Evolutionary conservation across 1,139 yeast species (phyloP).

Genomic region (Kurtzmaniella natalensis): DNA sequence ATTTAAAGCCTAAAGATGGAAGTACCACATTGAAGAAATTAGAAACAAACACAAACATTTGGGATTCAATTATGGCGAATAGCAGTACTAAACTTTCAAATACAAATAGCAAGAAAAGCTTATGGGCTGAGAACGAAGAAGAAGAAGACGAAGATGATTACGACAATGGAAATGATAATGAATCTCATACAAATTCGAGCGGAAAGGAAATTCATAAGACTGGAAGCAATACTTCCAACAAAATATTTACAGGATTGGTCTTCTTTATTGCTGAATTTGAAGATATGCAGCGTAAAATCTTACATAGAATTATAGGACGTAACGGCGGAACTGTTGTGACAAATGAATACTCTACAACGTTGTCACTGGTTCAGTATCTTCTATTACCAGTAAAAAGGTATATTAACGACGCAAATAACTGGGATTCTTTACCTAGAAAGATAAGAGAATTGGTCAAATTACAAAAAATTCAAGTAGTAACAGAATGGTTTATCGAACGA

Average conservation of each 20-base stretch:
- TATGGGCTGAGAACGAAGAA: conserved; percentile 26
- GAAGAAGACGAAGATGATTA: conserved; percentile 11
- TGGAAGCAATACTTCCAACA: too few species aligned
- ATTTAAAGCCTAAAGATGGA: too few species aligned
- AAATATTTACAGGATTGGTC: conserved; percentile 25
- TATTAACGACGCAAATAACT: too few species aligned
- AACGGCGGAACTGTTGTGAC: conserved; percentile 38
- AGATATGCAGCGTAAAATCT: conserved; percentile 24
- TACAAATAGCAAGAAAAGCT: conserved; percentile 13
- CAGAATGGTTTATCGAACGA: conserved; percentile 88
- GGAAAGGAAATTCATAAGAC: too few species aligned
- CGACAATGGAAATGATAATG: too few species aligned
- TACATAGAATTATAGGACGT: conserved; percentile 33
- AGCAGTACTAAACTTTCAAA: conserved; percentile 16
- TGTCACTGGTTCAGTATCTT: too few species aligned
- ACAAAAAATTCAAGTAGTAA: conserved; percentile 34
- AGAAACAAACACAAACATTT: conserved; percentile 25
- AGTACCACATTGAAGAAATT: conserved; percentile 1
- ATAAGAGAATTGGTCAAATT: conserved; percentile 19
- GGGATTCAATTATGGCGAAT: conserved; percentile 50
- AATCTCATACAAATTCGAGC: too few species aligned
- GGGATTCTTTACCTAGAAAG: conserved; percentile 21
- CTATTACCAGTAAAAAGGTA: too few species aligned
- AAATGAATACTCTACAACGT: conserved; percentile 18
- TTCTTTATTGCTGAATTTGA: conserved; percentile 40